These are phyloP conservation scores for Kentomonas sorsogonicus DNA, from an alignment of 208 protist species.

Conservation along the genomic window DNA sequence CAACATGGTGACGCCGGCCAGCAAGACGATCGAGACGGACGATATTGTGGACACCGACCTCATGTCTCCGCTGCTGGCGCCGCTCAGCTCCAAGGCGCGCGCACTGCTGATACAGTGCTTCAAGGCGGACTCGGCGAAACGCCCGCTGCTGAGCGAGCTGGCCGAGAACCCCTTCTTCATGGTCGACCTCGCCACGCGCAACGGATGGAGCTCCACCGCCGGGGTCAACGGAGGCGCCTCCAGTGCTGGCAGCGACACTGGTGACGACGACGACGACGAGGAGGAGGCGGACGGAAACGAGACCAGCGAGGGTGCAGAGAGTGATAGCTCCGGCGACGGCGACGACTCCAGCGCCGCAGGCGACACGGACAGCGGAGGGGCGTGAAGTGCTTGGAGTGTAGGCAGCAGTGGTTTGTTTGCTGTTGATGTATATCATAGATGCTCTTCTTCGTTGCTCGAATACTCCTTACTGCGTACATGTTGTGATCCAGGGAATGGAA, in stretches of 20 bases:
- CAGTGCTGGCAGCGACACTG: constrained; percentile 2
- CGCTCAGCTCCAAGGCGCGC: constrained; percentile 27
- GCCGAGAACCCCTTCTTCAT: constrained; percentile 49
- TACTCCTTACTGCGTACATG: too few relatives aligned
- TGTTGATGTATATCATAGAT: too few relatives aligned
- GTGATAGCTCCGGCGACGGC: neutral
- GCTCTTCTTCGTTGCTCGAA: too few relatives aligned
- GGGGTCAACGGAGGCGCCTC: neutral
- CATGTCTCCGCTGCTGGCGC: constrained; percentile 43
- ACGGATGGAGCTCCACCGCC: neutral
- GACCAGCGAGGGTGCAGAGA: constrained; percentile 1
- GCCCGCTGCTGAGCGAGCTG: constrained; percentile 48
- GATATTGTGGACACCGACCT: constrained; percentile 65
- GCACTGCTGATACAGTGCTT: constrained; percentile 67
- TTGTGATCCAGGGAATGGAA: too few relatives aligned
- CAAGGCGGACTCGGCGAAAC: constrained; percentile 35
- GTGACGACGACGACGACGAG: constrained; percentile 3
- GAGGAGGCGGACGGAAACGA: constrained; percentile 16
- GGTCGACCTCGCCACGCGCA: neutral
- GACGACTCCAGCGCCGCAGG: too few relatives aligned
- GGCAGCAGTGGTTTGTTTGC: too few relatives aligned
- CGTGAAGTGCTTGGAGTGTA: too few relatives aligned
- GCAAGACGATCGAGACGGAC: constrained; percentile 35
- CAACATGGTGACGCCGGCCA: constrained; percentile 32
- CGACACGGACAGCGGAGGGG: too few relatives aligned